Conservation (phyloP, 108 stramenopile genomes). For the Skeletonema costatum region DNA sequence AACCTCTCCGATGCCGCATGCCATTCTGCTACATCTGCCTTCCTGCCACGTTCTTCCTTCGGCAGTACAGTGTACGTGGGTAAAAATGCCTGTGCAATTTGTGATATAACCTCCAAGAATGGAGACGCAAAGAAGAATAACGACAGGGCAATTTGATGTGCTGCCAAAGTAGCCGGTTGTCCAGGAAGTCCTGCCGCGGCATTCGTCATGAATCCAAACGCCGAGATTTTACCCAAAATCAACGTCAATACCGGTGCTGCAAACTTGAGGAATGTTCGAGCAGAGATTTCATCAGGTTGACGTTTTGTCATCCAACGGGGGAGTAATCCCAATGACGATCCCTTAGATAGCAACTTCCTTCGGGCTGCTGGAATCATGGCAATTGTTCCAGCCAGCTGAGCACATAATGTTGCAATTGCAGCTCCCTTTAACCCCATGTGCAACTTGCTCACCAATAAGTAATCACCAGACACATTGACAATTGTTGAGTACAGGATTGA, state of each 20-base stretch:
- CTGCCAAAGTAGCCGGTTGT: conserved; percentile 78
- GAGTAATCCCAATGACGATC: conserved; percentile 31
- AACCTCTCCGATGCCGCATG: conserved; percentile 41
- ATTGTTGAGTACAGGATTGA: conserved; percentile 74
- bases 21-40: conserved; percentile 53
- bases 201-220: conserved; percentile 91
- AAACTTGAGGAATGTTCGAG: conserved; percentile 71
- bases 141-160: conserved; percentile 84
- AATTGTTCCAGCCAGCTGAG: conserved; percentile 75
- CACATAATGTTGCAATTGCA: conserved; percentile 78
- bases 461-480: conserved; percentile 78
- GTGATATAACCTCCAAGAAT: conserved; percentile 87
- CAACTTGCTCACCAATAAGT: conserved; percentile 60
- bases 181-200: conserved; percentile 82
- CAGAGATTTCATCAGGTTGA: conserved; percentile 42
- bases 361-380: conserved; percentile 74
- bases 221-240: conserved; percentile 83
- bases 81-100: conserved; percentile 84
- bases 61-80: conserved; percentile 49
- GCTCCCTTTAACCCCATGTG: conserved; percentile 81
- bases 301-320: conserved; percentile 25
- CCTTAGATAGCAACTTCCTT: conserved; percentile 40
- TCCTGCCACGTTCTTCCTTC: conserved; percentile 13
- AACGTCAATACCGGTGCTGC: conserved; percentile 86
- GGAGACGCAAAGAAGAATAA: conserved; percentile 86